phyloP scores from a whole-genome alignment of 2,329 filamentous ascomycete species.

The Pseudocercospora vitis region DNA sequence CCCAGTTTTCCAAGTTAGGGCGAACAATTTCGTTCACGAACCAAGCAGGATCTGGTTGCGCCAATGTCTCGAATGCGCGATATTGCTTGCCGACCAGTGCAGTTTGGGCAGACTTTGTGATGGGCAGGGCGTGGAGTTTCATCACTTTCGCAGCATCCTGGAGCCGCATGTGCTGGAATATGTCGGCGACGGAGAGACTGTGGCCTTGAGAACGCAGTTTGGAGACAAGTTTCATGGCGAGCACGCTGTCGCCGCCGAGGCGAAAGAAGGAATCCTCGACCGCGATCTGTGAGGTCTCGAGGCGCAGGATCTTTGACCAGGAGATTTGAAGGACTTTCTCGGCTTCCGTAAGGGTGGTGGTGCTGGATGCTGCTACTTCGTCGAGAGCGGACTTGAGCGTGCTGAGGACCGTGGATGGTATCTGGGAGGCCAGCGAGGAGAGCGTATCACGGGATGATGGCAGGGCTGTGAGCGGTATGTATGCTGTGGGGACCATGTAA shows the following conservation, averaged over 20 bases:
- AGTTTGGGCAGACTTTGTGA: too few species aligned
- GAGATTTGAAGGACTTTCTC: neutral
- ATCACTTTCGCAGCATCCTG: constrained; percentile 7
- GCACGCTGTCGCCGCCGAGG: constrained; percentile 49
- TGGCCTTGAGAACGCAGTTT: constrained; percentile 40
- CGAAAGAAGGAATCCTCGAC: constrained; percentile 46
- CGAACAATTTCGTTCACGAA: constrained; percentile 3
- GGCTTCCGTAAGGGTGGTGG: neutral
- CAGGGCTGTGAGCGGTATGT: neutral
- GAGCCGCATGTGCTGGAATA: constrained; percentile 41
- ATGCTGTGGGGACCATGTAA: constrained; percentile 9
- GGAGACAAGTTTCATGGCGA: constrained; percentile 48
- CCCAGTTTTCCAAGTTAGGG: neutral
- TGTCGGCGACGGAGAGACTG: constrained; percentile 44
- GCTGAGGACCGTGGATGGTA: neutral
- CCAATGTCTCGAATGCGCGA: constrained; percentile 9
- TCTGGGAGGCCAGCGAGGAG: neutral
- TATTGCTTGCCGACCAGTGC: too few species aligned
- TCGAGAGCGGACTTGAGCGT: neutral
- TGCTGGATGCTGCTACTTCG: neutral
- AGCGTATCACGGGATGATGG: neutral
- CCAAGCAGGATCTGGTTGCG: neutral
- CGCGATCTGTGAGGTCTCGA: constrained; percentile 8
- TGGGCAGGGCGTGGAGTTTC: neutral
- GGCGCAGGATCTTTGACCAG: constrained; percentile 8